Base-by-base conservation (phyloP, 169 alveolate species). In the Sarcocystis neurona region DNA sequence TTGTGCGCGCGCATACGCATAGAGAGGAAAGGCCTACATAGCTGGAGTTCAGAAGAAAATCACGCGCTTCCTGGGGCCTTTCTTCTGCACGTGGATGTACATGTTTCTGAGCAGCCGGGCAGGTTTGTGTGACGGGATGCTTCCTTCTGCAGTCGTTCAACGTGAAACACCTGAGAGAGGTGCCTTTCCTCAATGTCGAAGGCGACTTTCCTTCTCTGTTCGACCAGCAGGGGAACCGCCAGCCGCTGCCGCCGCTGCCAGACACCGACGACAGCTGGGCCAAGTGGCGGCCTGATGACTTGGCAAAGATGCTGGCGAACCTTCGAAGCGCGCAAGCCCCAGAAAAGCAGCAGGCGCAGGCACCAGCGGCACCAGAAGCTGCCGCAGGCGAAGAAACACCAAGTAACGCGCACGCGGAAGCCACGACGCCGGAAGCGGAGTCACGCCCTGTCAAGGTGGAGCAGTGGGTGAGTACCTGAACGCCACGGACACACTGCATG, bases 311-410 rank as follows among this genome's bases (percentile, higher is more conserved):
- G n/a, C 18, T 50, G 60, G 60, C 18, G 60, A 50, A 50, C 18
- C 60, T 8, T 18, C n/a, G 8, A 10, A 8, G 8, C n/a, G 8
- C 60, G 18, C 60, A 50, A 10, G n/a, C 18, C n/a, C 60, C n/a
- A 50, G 60, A 18, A 50, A 50, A 8, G 60, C 60, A 50, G 1
- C 46, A 30, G 68, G 60, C 86, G 94, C 85, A 70, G 97, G 95
- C 44, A 93, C 96, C 72, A 93, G 92, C 84, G 90, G 66, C 23
- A 15, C 12, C 12, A 53, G 23, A 53, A 53, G 66, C 12, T 23
- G 66, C 66, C 12, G 66, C 23, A 53, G 66, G 23, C 23, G 66
- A 53, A 53, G 66, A 23, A 53, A 23, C 23, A 53, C 23, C 66
- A 15, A 53, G 23, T 53, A 23, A 23, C 66, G 23, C 66, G n/a